phyloP scores from a whole-genome alignment of 495 filamentous ascomycete genomes.

The Daldinia grandis region DNA sequence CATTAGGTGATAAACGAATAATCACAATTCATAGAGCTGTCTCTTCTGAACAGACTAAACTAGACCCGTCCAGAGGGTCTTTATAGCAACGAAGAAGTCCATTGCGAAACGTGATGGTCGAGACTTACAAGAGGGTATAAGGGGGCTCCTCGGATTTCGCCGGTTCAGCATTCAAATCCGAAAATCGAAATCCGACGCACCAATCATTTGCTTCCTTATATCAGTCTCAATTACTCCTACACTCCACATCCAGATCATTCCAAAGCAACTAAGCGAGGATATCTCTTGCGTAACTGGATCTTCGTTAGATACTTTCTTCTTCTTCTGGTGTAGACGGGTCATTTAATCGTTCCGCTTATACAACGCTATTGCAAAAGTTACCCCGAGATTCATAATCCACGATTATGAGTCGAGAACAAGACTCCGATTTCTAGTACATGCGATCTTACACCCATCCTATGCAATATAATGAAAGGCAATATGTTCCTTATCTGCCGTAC shows the following conservation, averaged over 20 bases:
- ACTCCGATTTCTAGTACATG: not conserved
- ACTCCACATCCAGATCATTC: not conserved
- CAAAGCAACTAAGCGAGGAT: not conserved
- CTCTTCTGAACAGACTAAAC: not conserved
- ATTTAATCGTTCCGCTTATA: not conserved
- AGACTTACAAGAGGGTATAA: not conserved
- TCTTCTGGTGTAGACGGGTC: not conserved
- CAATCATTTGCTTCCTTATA: not conserved
- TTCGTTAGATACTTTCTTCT: not conserved
- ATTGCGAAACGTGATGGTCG: not conserved
- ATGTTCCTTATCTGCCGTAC: not conserved
- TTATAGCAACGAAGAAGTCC: not conserved
- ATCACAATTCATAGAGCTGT: not conserved
- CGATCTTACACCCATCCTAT: not conserved
- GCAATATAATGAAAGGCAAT: not conserved
- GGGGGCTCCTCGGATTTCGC: not conserved
- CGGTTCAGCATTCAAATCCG: not conserved
- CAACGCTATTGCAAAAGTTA: not conserved
- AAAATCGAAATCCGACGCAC: conserved; percentile 1
- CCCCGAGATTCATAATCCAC: not conserved
- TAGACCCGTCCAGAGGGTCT: not conserved
- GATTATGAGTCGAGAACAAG: not conserved
- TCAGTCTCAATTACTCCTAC: not conserved
- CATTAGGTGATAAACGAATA: not conserved
- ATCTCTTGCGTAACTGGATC: not conserved